Evolutionary conservation across 176 grass and related monocot species (phyloP).

Genomic region (Oryza longistaminata): DNA sequence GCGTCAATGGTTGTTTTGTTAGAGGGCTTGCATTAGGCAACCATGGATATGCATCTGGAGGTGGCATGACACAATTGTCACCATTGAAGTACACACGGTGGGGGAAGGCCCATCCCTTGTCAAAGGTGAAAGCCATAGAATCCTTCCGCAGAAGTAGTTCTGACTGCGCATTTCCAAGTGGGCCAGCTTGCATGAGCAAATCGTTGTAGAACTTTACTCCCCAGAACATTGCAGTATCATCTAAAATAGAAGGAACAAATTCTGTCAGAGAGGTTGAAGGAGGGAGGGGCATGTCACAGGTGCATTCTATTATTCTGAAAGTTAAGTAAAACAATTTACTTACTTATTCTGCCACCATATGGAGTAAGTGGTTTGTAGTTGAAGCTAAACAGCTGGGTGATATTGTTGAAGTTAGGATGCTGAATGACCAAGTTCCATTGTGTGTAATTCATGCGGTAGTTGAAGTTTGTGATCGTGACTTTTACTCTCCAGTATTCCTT

Average conservation of each 20-base stretch:
- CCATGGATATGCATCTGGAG: slow-evolving; percentile 76
- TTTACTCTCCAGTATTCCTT: slow-evolving; percentile 96
- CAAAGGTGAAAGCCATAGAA: slow-evolving; percentile 57
- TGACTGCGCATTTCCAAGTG: slow-evolving; percentile 70
- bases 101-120: slow-evolving; percentile 89
- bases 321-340: slow-evolving; percentile 33
- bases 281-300: not conserved
- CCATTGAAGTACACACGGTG: slow-evolving; percentile 85
- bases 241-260: slow-evolving; percentile 41
- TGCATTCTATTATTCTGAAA: slow-evolving; percentile 22
- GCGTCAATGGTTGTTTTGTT: slow-evolving; percentile 57
- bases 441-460: slow-evolving; percentile 92
- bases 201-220: slow-evolving; percentile 94
- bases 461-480: slow-evolving; percentile 86
- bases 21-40: slow-evolving; percentile 69
- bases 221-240: slow-evolving; percentile 95
- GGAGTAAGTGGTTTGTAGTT: slow-evolving; percentile 91
- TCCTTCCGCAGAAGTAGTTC: slow-evolving; percentile 81
- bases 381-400: slow-evolving; percentile 76
- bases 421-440: slow-evolving; percentile 85
- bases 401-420: slow-evolving; percentile 89
- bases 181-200: slow-evolving; percentile 80
- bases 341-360: slow-evolving; percentile 81
- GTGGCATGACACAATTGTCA: slow-evolving; percentile 89
- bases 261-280: slow-evolving; percentile 23